phyloP scores from a whole-genome alignment of 2,329 filamentous ascomycete species.

The Talaromyces sp. region DNA sequence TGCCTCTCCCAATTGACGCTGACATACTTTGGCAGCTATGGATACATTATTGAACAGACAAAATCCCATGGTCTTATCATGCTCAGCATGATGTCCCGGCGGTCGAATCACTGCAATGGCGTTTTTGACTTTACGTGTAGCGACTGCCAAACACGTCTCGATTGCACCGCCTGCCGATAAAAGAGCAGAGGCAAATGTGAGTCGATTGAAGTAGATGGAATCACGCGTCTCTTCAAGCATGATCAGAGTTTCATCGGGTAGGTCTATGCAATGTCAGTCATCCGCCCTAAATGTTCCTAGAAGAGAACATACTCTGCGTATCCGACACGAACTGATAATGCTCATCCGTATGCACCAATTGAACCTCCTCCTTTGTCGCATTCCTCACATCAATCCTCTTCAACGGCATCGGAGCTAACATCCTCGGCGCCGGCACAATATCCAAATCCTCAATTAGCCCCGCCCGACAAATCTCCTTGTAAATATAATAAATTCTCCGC shows the following conservation, averaged over 20 bases:
- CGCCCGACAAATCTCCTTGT: slow-evolving; percentile 77
- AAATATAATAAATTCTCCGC: slow-evolving; percentile 86
- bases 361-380: slow-evolving; percentile 76
- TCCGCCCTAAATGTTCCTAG: not conserved
- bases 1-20: slow-evolving; percentile 70
- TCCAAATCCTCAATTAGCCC: slow-evolving; percentile 69
- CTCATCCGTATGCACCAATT: slow-evolving; percentile 69
- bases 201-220: slow-evolving; percentile 77
- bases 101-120: slow-evolving; percentile 93
- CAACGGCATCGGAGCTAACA: slow-evolving; percentile 54
- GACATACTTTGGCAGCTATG: slow-evolving; percentile 84
- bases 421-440: slow-evolving; percentile 34
- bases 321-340: slow-evolving; percentile 77
- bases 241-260: slow-evolving; percentile 61
- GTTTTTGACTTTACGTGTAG: slow-evolving; percentile 80
- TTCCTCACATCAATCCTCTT: slow-evolving; percentile 71
- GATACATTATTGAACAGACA: slow-evolving; percentile 98
- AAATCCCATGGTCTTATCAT: slow-evolving; percentile 82
- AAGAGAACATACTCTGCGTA: slow-evolving; percentile 40
- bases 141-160: slow-evolving; percentile 90
- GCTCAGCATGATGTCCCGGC: slow-evolving; percentile 92
- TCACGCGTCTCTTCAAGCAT: slow-evolving; percentile 66
- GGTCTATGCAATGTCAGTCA: slow-evolving; percentile 32
- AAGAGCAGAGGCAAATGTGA: slow-evolving; percentile 76
- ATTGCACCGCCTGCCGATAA: slow-evolving; percentile 91